phyloP scores from a whole-genome alignment of 2,329 filamentous ascomycete genomes.

The Chaetomiaceae sp. region DNA sequence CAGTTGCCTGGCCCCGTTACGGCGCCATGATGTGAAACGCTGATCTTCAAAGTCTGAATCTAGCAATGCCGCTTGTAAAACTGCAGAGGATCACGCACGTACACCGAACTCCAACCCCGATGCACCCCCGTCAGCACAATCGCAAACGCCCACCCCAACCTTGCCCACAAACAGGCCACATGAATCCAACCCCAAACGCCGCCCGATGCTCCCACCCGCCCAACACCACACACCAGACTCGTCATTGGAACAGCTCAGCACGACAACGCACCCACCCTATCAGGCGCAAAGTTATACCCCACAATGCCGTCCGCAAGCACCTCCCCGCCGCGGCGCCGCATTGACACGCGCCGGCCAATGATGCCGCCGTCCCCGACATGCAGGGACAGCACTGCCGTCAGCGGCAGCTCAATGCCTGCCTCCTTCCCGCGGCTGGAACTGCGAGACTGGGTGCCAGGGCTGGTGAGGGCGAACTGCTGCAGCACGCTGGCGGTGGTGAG shows the following conservation, averaged over 20 bases:
- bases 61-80: too few relatives aligned
- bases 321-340: slow-evolving; percentile 9
- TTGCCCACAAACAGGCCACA: too few relatives aligned
- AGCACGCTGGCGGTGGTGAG: slow-evolving; percentile 19
- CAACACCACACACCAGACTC: not conserved
- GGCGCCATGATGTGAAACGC: too few relatives aligned
- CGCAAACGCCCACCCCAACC: too few relatives aligned
- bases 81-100: too few relatives aligned
- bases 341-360: slow-evolving; percentile 25
- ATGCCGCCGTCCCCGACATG: slow-evolving; percentile 23
- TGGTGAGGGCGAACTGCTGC: slow-evolving; percentile 21
- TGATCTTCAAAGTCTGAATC: too few relatives aligned
- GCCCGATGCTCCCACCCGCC: too few relatives aligned
- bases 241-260: not conserved
- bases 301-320: slow-evolving; percentile 25
- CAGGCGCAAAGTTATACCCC: slow-evolving; percentile 20
- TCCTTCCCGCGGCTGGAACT: not conserved
- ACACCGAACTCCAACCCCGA: too few relatives aligned
- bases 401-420: slow-evolving; percentile 10
- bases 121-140: too few relatives aligned
- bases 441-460: not conserved
- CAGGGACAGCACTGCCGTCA: slow-evolving; percentile 16
- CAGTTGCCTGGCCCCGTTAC: too few relatives aligned
- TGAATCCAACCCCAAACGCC: too few relatives aligned
- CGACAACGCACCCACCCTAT: not conserved